Conservation (phyloP, 805 yeast genomes). For the Candida jianshihensis region DNA sequence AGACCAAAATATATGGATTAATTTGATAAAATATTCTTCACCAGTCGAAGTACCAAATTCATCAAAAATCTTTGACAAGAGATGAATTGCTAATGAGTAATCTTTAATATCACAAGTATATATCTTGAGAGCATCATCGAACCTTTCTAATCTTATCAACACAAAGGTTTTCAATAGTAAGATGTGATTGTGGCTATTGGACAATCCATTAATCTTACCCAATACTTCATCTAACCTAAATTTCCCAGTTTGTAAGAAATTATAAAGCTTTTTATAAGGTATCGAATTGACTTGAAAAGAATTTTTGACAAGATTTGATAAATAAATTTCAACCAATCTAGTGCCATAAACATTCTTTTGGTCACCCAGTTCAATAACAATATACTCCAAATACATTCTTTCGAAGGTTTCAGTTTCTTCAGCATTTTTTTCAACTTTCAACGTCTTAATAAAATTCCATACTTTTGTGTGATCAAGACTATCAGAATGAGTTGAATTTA, state of each 20-base stretch:
- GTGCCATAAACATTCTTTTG: slow-evolving; percentile 33
- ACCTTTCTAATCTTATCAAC: slow-evolving; percentile 51
- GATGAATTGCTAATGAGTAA: slow-evolving; percentile 48
- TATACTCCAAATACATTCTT: slow-evolving; percentile 45
- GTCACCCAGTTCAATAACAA: slow-evolving; percentile 35
- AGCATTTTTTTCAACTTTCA: slow-evolving; percentile 19
- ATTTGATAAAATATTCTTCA: slow-evolving; percentile 26
- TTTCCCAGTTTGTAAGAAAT: slow-evolving; percentile 26
- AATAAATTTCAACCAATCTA: slow-evolving; percentile 38
- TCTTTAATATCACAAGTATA: slow-evolving; percentile 52
- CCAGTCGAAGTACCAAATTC: slow-evolving; percentile 15
- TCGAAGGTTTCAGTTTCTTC: slow-evolving; percentile 19
- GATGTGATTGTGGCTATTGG: neutral
- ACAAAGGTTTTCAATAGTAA: slow-evolving; percentile 51
- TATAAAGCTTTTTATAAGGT: slow-evolving; percentile 27
- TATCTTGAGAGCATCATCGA: slow-evolving; percentile 56
- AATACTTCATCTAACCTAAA: slow-evolving; percentile 21
- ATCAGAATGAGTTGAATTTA: slow-evolving; percentile 56
- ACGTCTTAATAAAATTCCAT: slow-evolving; percentile 38
- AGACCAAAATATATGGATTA: slow-evolving; percentile 32
- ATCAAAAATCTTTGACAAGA: slow-evolving; percentile 46
- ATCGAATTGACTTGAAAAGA: slow-evolving; percentile 5
- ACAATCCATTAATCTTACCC: slow-evolving; percentile 24
- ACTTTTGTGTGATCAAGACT: slow-evolving; percentile 48
- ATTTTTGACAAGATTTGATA: slow-evolving; percentile 23